Base-by-base conservation (phyloP, 495 filamentous ascomycete species). In the Neurospora sp. region DNA sequence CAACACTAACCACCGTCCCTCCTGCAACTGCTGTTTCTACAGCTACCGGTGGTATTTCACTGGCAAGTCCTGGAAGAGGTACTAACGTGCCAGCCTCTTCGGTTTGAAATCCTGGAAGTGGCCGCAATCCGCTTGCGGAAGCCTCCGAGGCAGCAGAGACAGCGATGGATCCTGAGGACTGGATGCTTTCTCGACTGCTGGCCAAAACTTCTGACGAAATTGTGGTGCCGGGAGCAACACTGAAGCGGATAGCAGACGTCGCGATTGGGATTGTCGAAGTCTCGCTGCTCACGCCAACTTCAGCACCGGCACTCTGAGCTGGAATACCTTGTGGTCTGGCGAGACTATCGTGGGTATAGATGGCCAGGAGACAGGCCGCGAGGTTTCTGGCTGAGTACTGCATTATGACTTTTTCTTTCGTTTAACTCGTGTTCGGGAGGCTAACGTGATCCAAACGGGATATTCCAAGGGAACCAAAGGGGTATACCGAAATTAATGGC, bases 91-190 rank as follows among this genome's bases (percentile, higher is more conserved):
- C 77, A 9, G 48, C 69, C 24, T 21, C 43, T 21, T 45, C 71
- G 28, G 34, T 72, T 71, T 77, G 77, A 45, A 78, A n/a, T 5
- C 76, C 78, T 19, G 79, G 76, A 5, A 74, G 75, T 19, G 72
- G 78, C 34, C 42, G 76, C 39, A 81, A 39, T 7, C 74, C 73
- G 15, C 54, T 34, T 38, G 71, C 72, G 38, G 73, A 59, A 31
- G 73, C 73, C 13, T 70, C 54, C 21, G 76, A 76, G 28, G 71
- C 76, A 34, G 74, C 71, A 28, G 74, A 71, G 17, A 70, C 48
- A 36, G 75, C 77, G n/a, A 59, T 24, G 5, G 24, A 28, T 59
- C 2, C 21, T 13, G 21, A 7, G 4, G 48, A 59, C 8, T 48
- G 43, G 8, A 48, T 21, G 43, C 43, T 48, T 48, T 21, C 74